Base-by-base conservation (phyloP, 805 yeast species). In the Schwanniomyces yamadae region DNA sequence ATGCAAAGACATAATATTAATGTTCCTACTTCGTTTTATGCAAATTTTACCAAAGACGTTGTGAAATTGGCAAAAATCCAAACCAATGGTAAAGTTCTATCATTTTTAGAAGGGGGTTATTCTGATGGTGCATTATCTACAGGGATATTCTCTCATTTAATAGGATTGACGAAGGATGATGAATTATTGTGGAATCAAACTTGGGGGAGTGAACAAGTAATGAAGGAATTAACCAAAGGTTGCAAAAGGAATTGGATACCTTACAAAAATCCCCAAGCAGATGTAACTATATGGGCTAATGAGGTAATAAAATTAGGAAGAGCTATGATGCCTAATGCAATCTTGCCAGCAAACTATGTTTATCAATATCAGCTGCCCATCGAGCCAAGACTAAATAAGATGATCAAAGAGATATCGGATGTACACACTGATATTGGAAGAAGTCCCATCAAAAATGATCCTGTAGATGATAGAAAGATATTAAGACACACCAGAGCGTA, bases 1-100 rank as follows among this genome's bases (percentile, higher is more conserved):
- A 87, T 86, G 95, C 95, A 86, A 58, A 67, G 95, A 36, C 95
- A 87, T 55, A 78, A 78, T 0, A 86, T 83, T 17, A 80, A 82
- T 49, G 88, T 86, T 8, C 95, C 95, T 3, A 84, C 95, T 0
- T 75, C 82, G 13, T 86, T 87, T 51, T 86, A 82, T 54, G 73
- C 84, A 13, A 71, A 69, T 27, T 85, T 86, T 51, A 81, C 95
- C 4, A 69, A 71, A 23, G 95, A 86, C 55, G 80, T 84, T 1
- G 77, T 80, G n/a, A 74, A 71, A 36, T 59, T 86, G 30, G 85
- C 93, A 4, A 74, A 81, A 39, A 66, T 74, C 31, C 83, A 75
- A 48, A 62, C 82, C 5, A 59, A 70, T 8, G 84, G 90, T 8
- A 77, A 76, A 40, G 63, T 85, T 0, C 45, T 86, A 0, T 84